These are phyloP conservation scores for Leishmania major DNA, from an alignment of 208 protist genomes.

Conservation along the genomic window DNA sequence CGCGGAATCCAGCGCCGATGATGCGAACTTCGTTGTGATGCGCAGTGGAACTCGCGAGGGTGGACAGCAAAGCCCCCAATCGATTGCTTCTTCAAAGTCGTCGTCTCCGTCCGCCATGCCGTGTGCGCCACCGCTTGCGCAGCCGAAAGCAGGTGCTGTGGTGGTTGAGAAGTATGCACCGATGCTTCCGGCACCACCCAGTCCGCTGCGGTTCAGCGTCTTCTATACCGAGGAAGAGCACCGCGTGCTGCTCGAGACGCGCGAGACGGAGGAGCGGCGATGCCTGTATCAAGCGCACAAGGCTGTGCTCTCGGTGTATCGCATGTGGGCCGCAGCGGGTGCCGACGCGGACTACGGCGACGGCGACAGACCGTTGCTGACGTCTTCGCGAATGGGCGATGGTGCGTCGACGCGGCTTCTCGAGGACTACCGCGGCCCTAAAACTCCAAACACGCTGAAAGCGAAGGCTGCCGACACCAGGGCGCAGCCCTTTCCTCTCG, in stretches of 20 bases:
- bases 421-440: not conserved
- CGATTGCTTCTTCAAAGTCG: not conserved
- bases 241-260: constrained; percentile 30
- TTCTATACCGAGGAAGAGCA: constrained; percentile 38
- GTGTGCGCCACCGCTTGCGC: constrained; percentile 9
- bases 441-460: not conserved
- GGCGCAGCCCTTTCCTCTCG: not conserved
- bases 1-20: not conserved
- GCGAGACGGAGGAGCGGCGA: constrained; percentile 37
- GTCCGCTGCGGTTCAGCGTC: constrained; percentile 13
- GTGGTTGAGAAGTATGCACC: not conserved
- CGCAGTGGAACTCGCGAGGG: constrained; percentile 10
- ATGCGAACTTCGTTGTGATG: not conserved
- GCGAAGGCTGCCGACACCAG: not conserved
- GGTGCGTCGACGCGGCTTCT: not conserved
- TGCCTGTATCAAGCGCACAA: constrained; percentile 33
- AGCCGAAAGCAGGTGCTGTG: constrained; percentile 5
- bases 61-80: not conserved
- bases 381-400: not conserved
- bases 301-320: constrained; percentile 32
- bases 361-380: not conserved
- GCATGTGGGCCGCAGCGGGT: constrained; percentile 26
- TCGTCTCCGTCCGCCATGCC: constrained; percentile 14
- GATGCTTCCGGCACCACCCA: not conserved
- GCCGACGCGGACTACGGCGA: constrained; percentile 8